Conservation (phyloP, 2,329 filamentous ascomycete genomes). For the Corinectria fuckeliana region DNA sequence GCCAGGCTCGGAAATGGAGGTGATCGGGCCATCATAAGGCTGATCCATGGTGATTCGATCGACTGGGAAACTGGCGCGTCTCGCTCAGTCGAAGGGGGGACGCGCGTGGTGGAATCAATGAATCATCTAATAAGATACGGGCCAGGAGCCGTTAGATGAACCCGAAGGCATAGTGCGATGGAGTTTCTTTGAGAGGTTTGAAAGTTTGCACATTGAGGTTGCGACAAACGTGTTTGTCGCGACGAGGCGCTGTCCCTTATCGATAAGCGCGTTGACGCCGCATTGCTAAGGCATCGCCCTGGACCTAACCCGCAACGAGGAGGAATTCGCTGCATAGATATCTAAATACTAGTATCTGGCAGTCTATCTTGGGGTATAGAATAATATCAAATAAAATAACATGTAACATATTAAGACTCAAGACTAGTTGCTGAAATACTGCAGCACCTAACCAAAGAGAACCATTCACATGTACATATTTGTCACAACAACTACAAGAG, state of each 20-base stretch:
- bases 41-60: constrained; percentile 37
- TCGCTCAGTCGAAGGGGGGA: constrained; percentile 1
- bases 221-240: constrained; percentile 19
- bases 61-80: background rate
- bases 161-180: background rate
- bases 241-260: constrained; percentile 13
- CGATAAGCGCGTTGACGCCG: constrained; percentile 26
- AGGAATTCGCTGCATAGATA: too few relatives aligned
- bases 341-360: too few relatives aligned
- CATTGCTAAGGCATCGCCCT: constrained; percentile 13
- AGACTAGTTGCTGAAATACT: background rate
- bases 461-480: background rate
- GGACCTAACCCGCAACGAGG: background rate
- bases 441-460: background rate
- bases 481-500: background rate
- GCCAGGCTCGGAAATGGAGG: constrained; percentile 66
- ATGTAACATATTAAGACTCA: too few relatives aligned
- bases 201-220: constrained; percentile 8
- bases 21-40: constrained; percentile 46
- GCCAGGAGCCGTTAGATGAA: constrained; percentile 3
- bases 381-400: too few relatives aligned
- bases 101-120: background rate
- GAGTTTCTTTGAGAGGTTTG: background rate
- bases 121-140: background rate
- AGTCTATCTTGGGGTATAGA: background rate